Percentiles rank a stretch among this genome's conserved stretches.
Conservation (phyloP, 805 yeast genomes). For the Nakazawaea peltata region DNA sequence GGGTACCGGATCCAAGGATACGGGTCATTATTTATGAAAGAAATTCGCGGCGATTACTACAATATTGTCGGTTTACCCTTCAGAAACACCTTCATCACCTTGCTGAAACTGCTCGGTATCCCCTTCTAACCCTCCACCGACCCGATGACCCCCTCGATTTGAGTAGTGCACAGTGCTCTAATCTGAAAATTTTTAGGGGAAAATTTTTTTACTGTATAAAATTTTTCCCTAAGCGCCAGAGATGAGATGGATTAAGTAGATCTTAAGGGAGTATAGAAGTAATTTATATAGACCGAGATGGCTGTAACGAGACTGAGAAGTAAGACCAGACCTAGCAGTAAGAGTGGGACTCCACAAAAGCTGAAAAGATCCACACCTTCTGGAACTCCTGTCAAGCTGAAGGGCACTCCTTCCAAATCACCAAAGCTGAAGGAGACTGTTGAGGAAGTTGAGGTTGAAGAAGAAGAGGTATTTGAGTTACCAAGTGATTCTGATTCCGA, state of each 20-base stretch:
- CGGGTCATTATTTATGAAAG: conserved; percentile 57
- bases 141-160: no score
- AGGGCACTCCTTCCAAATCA: no score
- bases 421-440: conserved; percentile 1
- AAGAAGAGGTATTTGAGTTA: conserved; percentile 12
- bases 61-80: conserved; percentile 88
- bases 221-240: not conserved
- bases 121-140: not conserved
- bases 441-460: conserved; percentile 11
- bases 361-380: no score
- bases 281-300: not conserved
- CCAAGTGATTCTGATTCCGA: conserved; percentile 10
- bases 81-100: conserved; percentile 36
- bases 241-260: conserved; percentile 7
- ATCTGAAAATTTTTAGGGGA: not conserved
- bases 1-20: conserved; percentile 80
- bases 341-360: no score
- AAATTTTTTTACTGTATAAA: conserved; percentile 1
- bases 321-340: conserved; percentile 4
- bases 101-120: conserved; percentile 6
- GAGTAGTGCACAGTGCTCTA: no score
- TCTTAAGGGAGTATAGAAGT: no score
- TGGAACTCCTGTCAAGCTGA: no score
- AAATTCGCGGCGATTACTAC: conserved; percentile 71
- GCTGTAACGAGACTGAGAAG: conserved; percentile 8